phyloP scores from a whole-genome alignment of 305 asterid genomes.

The Nicotiana rustica region DNA sequence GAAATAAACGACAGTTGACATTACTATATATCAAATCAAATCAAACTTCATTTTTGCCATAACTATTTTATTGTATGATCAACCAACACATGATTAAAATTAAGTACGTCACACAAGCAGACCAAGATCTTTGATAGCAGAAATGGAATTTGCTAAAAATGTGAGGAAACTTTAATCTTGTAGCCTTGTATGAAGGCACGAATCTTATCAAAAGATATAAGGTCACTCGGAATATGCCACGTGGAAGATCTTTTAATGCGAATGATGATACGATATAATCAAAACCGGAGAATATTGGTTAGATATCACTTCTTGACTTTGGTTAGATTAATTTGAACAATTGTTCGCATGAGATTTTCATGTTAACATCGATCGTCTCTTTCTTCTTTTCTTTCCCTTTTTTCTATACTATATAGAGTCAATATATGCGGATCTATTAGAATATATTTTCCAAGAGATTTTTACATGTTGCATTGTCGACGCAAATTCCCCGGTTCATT shows the following conservation, averaged over 20 bases:
- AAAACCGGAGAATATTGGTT: neutral
- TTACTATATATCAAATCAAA: slow-evolving; percentile 12
- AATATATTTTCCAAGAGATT: neutral
- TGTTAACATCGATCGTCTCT: neutral
- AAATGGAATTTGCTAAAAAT: neutral
- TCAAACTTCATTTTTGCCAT: neutral
- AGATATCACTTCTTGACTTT: slow-evolving; percentile 7
- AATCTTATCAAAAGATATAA: slow-evolving; percentile 17
- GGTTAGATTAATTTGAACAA: neutral
- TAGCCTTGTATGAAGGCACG: neutral
- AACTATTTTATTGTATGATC: neutral
- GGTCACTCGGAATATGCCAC: neutral
- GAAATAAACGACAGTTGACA: slow-evolving; percentile 1
- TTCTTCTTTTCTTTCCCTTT: neutral
- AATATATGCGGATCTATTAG: neutral
- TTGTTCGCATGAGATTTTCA: slow-evolving; percentile 4
- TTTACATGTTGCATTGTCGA: neutral
- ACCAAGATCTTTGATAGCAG: neutral
- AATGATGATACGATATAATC: neutral
- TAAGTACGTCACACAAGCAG: neutral
- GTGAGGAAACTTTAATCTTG: neutral
- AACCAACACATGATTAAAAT: neutral
- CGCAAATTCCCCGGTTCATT: neutral
- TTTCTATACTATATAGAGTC: neutral
- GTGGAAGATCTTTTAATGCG: neutral